phyloP scores from a whole-genome alignment of 192 early-diverging fungal species.

The Umbelopsis sp. region DNA sequence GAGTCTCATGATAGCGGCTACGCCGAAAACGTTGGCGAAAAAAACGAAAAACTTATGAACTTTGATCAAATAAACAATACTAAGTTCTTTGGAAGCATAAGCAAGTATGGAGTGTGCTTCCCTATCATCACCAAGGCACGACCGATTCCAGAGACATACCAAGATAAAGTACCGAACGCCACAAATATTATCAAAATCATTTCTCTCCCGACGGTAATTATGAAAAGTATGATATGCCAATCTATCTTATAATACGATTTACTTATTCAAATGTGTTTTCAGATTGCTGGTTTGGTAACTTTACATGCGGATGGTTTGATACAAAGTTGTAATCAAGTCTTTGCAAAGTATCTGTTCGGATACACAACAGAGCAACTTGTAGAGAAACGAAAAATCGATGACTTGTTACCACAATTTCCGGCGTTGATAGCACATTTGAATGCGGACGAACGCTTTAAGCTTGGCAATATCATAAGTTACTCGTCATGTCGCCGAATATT shows the following conservation, averaged over 20 bases:
- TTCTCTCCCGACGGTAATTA: constrained; percentile 49
- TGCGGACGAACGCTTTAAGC: constrained; percentile 28
- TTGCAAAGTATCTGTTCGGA: constrained; percentile 69
- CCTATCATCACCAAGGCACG: constrained; percentile 26
- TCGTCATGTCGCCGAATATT: neutral
- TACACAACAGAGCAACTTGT: constrained; percentile 48
- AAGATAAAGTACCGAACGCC: constrained; percentile 13
- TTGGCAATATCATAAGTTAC: constrained; percentile 12
- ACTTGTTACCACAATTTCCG: constrained; percentile 62
- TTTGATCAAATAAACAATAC: constrained; percentile 52
- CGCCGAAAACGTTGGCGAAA: neutral
- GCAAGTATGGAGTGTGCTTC: constrained; percentile 53
- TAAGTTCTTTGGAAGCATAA: constrained; percentile 59
- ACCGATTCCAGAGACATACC: constrained; percentile 20
- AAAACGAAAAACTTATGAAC: constrained; percentile 19
- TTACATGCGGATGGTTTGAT: constrained; percentile 51
- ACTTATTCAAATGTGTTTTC: neutral
- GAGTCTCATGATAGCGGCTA: constrained; percentile 11
- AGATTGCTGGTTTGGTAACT: constrained; percentile 63
- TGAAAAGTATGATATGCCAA: neutral
- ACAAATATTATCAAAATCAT: constrained; percentile 54
- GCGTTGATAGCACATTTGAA: constrained; percentile 45
- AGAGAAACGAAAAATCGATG: constrained; percentile 52
- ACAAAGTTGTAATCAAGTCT: constrained; percentile 59
- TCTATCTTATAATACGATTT: neutral